Evolutionary conservation across 1,139 yeast genomes (phyloP).

Genomic region (Geotrichum aggregatum): DNA sequence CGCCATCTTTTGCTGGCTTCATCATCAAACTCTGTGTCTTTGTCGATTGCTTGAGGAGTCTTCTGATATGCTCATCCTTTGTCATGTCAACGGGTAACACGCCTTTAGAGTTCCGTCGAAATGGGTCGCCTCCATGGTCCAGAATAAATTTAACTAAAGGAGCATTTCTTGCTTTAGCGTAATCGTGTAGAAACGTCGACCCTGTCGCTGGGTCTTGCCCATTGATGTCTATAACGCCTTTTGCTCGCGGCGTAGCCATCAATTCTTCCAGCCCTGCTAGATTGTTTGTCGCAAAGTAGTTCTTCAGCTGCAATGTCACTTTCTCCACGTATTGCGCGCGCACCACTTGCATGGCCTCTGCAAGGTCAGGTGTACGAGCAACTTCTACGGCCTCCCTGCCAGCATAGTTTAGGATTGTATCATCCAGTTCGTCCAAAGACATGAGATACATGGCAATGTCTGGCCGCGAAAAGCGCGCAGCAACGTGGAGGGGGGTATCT

Average conservation of each 20-base stretch:
- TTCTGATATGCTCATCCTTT: slow-evolving; percentile 58
- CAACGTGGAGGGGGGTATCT: slow-evolving; percentile 87
- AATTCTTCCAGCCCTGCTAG: slow-evolving; percentile 62
- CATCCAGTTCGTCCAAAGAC: slow-evolving; percentile 65
- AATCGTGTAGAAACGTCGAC: slow-evolving; percentile 87
- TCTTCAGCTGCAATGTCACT: slow-evolving; percentile 64
- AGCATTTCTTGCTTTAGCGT: slow-evolving; percentile 69
- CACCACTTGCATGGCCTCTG: slow-evolving; percentile 69
- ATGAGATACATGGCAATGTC: slow-evolving; percentile 72
- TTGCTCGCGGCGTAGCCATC: slow-evolving; percentile 68
- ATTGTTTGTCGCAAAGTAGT: slow-evolving; percentile 65
- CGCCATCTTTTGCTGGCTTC: slow-evolving; percentile 23
- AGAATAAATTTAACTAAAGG: slow-evolving; percentile 88
- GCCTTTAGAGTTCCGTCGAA: slow-evolving; percentile 78
- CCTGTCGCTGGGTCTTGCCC: slow-evolving; percentile 95
- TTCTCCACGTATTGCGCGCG: slow-evolving; percentile 79
- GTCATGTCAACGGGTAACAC: slow-evolving; percentile 74
- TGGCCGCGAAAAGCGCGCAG: slow-evolving; percentile 67
- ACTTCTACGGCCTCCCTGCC: slow-evolving; percentile 82
- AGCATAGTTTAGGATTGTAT: slow-evolving; percentile 66
- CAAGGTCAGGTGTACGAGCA: slow-evolving; percentile 58
- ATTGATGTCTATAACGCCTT: slow-evolving; percentile 80
- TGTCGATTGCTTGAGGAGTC: slow-evolving; percentile 69
- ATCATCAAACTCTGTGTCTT: slow-evolving; percentile 55
- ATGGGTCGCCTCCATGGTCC: slow-evolving; percentile 93